A percentile compares a stretch with the other conserved stretches of the same genome.
These are phyloP conservation scores for Quillaja saponaria DNA, from an alignment of 306 rosid genomes.

Conservation along the genomic window DNA sequence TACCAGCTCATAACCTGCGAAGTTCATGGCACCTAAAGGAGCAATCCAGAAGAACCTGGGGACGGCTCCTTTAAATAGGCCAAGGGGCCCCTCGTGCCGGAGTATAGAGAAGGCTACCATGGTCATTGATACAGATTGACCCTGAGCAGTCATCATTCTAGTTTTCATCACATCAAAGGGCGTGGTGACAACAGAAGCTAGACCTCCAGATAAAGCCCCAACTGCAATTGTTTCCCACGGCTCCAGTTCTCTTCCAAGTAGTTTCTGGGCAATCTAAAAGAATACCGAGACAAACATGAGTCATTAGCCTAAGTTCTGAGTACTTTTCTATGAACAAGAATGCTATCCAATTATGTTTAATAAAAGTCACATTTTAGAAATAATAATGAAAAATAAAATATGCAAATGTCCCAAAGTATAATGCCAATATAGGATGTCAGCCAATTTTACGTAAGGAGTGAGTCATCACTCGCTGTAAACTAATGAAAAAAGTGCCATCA, in stretches of 20 bases:
- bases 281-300: slow-evolving; percentile 13
- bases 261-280: slow-evolving; percentile 63
- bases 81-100: slow-evolving; percentile 84
- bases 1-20: slow-evolving; percentile 95
- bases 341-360: not conserved
- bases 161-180: slow-evolving; percentile 99
- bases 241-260: slow-evolving; percentile 79
- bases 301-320: not conserved
- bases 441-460: no score
- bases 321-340: not conserved
- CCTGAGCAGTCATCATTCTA: slow-evolving; percentile 88
- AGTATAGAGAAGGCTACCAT: slow-evolving; percentile 72
- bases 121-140: slow-evolving; percentile 81
- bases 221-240: slow-evolving; percentile 95
- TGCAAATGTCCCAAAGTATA: not conserved
- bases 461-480: no score
- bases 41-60: slow-evolving; percentile 99
- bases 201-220: slow-evolving; percentile 96
- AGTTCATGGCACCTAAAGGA: slow-evolving; percentile 97
- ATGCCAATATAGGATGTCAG: not conserved
- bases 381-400: not conserved
- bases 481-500: no score
- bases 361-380: not conserved
- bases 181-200: slow-evolving; percentile 91
- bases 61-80: slow-evolving; percentile 89